These are phyloP conservation scores for Triangularia verruculosa DNA, from an alignment of 2,329 filamentous ascomycete genomes.

Conservation along the genomic window DNA sequence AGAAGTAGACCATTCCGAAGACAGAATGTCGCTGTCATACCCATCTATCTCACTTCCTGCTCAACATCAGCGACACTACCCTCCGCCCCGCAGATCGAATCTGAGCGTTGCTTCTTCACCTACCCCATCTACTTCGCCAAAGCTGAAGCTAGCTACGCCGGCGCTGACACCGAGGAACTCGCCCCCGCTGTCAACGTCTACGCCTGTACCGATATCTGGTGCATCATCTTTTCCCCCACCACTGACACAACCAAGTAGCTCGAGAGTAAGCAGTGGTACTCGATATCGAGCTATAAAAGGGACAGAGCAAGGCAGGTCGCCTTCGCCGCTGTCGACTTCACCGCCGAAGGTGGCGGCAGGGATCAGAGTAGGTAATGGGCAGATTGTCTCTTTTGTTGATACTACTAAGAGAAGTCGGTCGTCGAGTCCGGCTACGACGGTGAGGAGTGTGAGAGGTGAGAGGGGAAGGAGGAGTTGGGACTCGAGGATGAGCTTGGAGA, in stretches of 20 bases:
- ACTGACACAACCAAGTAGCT: not conserved
- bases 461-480: not conserved
- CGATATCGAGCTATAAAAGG: not conserved
- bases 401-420: not conserved
- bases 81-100: not conserved
- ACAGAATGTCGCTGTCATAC: not conserved
- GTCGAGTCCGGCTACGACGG: not conserved
- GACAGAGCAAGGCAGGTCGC: not conserved
- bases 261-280: not conserved
- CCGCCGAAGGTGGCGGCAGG: not conserved
- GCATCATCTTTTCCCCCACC: not conserved
- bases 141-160: not conserved
- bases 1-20: conserved; percentile 17
- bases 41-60: not conserved
- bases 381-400: not conserved
- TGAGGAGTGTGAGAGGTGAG: not conserved
- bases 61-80: not conserved
- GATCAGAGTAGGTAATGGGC: not conserved
- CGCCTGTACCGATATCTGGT: no score
- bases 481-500: not conserved
- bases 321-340: not conserved
- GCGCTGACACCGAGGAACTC: not conserved
- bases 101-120: not conserved
- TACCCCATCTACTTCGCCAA: not conserved
- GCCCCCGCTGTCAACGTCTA: not conserved